Base-by-base conservation (phyloP, 345 rosid species). In the Bruguiera sexangula region DNA sequence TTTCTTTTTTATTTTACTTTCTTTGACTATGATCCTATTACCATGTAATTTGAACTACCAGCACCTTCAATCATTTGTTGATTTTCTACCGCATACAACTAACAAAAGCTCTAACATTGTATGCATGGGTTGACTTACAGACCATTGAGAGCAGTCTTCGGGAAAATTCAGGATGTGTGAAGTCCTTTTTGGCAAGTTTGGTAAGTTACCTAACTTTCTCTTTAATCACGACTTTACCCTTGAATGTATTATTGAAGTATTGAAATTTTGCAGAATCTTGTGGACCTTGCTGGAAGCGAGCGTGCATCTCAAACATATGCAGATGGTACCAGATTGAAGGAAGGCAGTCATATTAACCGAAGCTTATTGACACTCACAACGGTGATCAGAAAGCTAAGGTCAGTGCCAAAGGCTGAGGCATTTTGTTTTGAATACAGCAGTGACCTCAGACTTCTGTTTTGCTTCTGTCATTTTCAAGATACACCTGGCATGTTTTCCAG, bases 251-350 rank as follows among this genome's bases (percentile, higher is more conserved):
- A 70, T 59, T 64, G 56, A 67, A 27, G 32, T 7, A 55, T 61
- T 60, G 21, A 52, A 80, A 74, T 39, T 68, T 63, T 76, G 70
- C 87, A 93, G 98, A 93, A 94, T 82, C 92, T 94, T 57, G 98
- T 94, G 73, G 98, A 94, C 81, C 97, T 94, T 65, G 98, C 98
- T 76, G 98, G 98, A 75, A 93, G 98, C 73, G 98, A 93, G 73
- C 97, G 97, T 68, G 91, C 84, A 61, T 83, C 86, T 70, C 96
- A 89, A 80, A 94, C 98, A 75, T 88, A 89, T 63, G 87, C 96
- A 13, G 89, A 80, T 83, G 97, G 97, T 50, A 71, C 78, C 61
- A 85, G 97, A 77, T 79, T 91, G 72, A 94, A 94, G 83, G 98
- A 94, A 85, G 97, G 97, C 24, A 87, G 91, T 75, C 98, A 94